Evolutionary conservation across 108 stramenopile species (phyloP).

Genomic region (Seminavis robusta): DNA sequence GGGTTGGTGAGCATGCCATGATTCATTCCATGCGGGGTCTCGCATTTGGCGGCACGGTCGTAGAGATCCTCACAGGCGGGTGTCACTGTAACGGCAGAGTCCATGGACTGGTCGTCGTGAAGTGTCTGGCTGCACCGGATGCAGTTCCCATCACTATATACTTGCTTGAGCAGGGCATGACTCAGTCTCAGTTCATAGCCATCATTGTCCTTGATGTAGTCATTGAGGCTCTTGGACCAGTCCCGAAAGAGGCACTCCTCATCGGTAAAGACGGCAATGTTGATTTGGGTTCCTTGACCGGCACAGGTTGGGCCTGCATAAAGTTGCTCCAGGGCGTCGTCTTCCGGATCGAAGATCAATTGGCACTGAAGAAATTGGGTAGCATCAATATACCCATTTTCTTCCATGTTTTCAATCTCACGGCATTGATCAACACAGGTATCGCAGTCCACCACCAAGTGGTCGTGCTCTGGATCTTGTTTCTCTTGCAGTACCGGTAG

Average conservation of each 20-base stretch:
- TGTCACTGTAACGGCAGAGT: too few relatives aligned
- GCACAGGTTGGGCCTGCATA: slow-evolving; percentile 49
- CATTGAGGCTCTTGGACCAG: slow-evolving; percentile 32
- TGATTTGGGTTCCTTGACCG: slow-evolving; percentile 34
- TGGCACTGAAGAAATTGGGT: slow-evolving; percentile 53
- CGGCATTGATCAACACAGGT: slow-evolving; percentile 30
- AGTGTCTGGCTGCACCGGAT: too few relatives aligned
- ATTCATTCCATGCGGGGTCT: too few relatives aligned
- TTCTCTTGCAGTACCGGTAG: neutral
- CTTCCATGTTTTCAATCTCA: slow-evolving; percentile 41
- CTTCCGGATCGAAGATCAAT: slow-evolving; percentile 25
- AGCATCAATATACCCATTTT: slow-evolving; percentile 70
- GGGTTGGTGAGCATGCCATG: too few relatives aligned
- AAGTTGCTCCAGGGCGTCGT: slow-evolving; percentile 22
- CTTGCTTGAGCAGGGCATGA: slow-evolving; percentile 43
- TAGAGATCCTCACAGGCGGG: slow-evolving; percentile 70
- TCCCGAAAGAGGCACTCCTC: slow-evolving; percentile 45
- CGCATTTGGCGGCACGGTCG: slow-evolving; percentile 66
- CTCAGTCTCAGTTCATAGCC: slow-evolving; percentile 21
- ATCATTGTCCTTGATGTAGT: slow-evolving; percentile 27
- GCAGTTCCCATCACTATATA: slow-evolving; percentile 20
- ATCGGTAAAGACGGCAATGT: slow-evolving; percentile 54
- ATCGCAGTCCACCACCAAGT: slow-evolving; percentile 22
- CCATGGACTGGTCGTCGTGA: too few relatives aligned
- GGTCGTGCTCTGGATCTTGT: slow-evolving; percentile 4